A percentile compares a stretch with the other conserved stretches of the same genome.
phyloP scores from a whole-genome alignment of 78 protist genomes.

The Dictyostelium intermedium region DNA sequence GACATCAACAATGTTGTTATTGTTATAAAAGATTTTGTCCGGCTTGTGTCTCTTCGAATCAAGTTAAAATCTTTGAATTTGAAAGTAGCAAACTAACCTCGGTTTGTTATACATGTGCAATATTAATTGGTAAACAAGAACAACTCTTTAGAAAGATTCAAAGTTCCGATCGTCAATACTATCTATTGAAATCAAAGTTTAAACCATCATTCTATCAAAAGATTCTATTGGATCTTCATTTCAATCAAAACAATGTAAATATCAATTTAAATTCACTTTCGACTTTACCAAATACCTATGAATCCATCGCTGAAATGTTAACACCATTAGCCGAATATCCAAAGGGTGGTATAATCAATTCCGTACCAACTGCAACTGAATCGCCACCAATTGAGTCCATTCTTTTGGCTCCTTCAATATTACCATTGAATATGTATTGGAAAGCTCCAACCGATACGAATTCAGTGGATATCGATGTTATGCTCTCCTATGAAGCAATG shows the following conservation, averaged over 20 bases:
- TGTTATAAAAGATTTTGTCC: conserved; percentile 71
- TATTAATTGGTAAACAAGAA: conserved; percentile 58
- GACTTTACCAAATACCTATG: neutral
- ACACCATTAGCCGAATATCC: conserved; percentile 65
- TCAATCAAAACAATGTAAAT: neutral
- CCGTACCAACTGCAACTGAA: neutral
- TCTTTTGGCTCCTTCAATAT: conserved; percentile 25
- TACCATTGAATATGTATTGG: conserved; percentile 63
- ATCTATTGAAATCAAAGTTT: neutral
- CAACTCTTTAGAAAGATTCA: neutral
- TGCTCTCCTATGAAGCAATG: conserved; percentile 28
- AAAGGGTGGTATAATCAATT: conserved; percentile 7
- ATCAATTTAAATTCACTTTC: neutral
- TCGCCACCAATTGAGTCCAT: conserved; percentile 75
- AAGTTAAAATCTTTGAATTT: conserved; percentile 30
- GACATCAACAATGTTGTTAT: conserved; percentile 59
- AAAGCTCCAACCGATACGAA: conserved; percentile 20
- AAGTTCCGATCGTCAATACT: neutral
- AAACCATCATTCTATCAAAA: conserved; percentile 29
- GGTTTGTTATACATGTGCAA: conserved; percentile 42
- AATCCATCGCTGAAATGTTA: conserved; percentile 1
- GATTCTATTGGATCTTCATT: neutral
- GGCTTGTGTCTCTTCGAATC: conserved; percentile 31
- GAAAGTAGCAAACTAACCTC: neutral
- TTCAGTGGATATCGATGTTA: conserved; percentile 27